A percentile compares a stretch with the other conserved stretches of the same genome.
Evolutionary conservation across 352 stramenopile genomes (phyloP).

Genomic region (Phytophthora melonis): DNA sequence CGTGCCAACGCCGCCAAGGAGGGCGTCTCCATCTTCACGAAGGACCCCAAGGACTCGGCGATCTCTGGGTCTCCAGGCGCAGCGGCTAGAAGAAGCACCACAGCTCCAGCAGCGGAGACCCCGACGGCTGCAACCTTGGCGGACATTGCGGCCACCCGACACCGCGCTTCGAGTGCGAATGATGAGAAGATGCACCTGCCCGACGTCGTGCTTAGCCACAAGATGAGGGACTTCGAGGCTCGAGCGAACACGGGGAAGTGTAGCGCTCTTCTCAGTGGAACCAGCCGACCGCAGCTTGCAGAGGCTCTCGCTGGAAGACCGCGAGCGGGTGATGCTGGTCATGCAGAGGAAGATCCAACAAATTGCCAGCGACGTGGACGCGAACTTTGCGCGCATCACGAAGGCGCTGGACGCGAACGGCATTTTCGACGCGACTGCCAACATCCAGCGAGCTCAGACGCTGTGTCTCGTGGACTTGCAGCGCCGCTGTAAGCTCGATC

Average conservation of each 20-base stretch:
- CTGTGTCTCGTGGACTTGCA: slow-evolving; percentile 79
- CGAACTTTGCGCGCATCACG: slow-evolving; percentile 62
- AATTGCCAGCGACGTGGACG: slow-evolving; percentile 65
- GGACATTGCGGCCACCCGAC: not conserved
- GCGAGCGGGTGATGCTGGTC: slow-evolving; percentile 72
- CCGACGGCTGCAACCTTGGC: slow-evolving; percentile 3
- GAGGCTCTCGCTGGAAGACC: slow-evolving; percentile 70
- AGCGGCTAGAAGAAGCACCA: slow-evolving; percentile 14
- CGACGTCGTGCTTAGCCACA: slow-evolving; percentile 78
- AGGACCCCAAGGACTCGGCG: slow-evolving; percentile 33
- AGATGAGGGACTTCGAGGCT: slow-evolving; percentile 84
- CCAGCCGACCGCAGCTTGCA: slow-evolving; percentile 64
- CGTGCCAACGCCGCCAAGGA: slow-evolving; percentile 77
- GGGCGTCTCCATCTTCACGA: slow-evolving; percentile 70
- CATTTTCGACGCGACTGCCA: slow-evolving; percentile 71
- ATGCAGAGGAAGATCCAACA: slow-evolving; percentile 79
- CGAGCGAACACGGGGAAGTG: slow-evolving; percentile 53
- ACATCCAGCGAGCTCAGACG: slow-evolving; percentile 67
- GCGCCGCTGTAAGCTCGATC: slow-evolving; percentile 68
- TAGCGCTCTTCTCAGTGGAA: slow-evolving; percentile 56
- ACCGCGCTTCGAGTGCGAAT: slow-evolving; percentile 19
- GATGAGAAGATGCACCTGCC: slow-evolving; percentile 65
- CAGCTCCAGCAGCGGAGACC: slow-evolving; percentile 14
- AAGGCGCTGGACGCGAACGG: slow-evolving; percentile 65
- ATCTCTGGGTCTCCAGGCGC: slow-evolving; percentile 1